Base-by-base conservation (phyloP, 495 filamentous ascomycete genomes). In the Neurospora sp. region DNA sequence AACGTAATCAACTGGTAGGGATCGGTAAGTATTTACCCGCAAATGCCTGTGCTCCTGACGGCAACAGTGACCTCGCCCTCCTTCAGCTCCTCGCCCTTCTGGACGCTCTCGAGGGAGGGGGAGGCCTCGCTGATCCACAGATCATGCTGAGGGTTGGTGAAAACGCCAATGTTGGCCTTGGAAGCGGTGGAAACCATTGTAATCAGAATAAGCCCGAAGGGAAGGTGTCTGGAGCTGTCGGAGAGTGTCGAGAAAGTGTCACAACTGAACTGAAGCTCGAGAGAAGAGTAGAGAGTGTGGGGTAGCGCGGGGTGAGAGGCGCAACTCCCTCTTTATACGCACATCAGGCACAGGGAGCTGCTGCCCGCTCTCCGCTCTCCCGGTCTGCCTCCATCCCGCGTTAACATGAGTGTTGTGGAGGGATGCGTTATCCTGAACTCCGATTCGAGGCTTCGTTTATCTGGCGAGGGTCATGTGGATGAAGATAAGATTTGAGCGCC, bases 91-190 rank as follows among this genome's bases (percentile, higher is more conserved):
- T 89, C 86, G 41, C 90, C 91, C 68, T 85, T 88, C 79, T 90
- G 87, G 39, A 96, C 88, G 73, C 90, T 89, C 78, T 96, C 92
- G 5, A 92, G 82, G 18, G 88, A 89, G 2, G 95, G 95, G 71
- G 85, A 84, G 1, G 93, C 89, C 59, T 93, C 90, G 70, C 87
- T 91, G 59, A 97, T 89, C 93, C 94, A 98, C 70, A 98, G 85
- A 75, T 97, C 92, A 79, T 98, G 94, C 38, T 88, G 86, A 39
- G 94, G 93, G 82, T 97, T 96, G 69, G 94, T 98, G 86, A 91
- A 98, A 70, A 97, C 94, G 76, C 93, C 95, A 77, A 98, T 94
- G 83, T 97, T 98, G 72, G 92, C 80, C 86, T 96, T 97, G 35
- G 79, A 73, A 39, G 82, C 81, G 73, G 79, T 76, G 61, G 42